phyloP scores from a whole-genome alignment of 768 basidiomycete genomes.

The Mycena vulgaris region DNA sequence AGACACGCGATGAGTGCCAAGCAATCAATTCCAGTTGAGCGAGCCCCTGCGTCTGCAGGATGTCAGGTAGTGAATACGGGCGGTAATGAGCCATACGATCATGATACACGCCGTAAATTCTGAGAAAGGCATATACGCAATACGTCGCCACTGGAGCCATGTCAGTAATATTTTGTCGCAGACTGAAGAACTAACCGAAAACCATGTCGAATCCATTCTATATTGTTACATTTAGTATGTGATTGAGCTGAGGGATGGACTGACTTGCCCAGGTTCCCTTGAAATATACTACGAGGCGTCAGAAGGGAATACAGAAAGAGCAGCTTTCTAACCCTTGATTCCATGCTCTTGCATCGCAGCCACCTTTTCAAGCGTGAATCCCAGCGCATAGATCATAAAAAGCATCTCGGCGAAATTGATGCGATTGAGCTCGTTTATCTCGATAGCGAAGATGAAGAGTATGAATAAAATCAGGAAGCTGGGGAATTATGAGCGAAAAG shows the following conservation, averaged over 20 bases:
- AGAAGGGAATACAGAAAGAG: constrained; percentile 9
- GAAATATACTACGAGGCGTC: constrained; percentile 72
- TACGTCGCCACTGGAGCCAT: constrained; percentile 77
- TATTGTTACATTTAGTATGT: constrained; percentile 18
- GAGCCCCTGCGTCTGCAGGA: constrained; percentile 73
- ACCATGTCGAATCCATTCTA: constrained; percentile 96
- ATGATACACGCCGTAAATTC: constrained; percentile 84
- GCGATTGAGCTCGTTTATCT: constrained; percentile 72
- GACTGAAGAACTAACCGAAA: constrained; percentile 69
- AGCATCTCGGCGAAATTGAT: constrained; percentile 78
- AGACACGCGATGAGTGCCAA: constrained; percentile 92
- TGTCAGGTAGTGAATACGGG: constrained; percentile 1
- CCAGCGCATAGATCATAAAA: constrained; percentile 87
- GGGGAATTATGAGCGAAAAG: constrained; percentile 27
- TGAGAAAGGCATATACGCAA: constrained; percentile 80
- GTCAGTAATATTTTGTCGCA: not conserved
- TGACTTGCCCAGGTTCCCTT: constrained; percentile 84
- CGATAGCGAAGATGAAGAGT: constrained; percentile 85
- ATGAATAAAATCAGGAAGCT: constrained; percentile 88
- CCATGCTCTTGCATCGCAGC: constrained; percentile 98
- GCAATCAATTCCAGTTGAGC: constrained; percentile 81
- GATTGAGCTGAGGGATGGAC: constrained; percentile 9
- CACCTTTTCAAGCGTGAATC: constrained; percentile 92
- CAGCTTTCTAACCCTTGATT: constrained; percentile 73
- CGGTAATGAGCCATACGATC: constrained; percentile 62